Evolutionary conservation across 768 basidiomycete genomes (phyloP), one percentile per base, ranked within the genome.

Genomic region (Lactarius quietus): DNA sequence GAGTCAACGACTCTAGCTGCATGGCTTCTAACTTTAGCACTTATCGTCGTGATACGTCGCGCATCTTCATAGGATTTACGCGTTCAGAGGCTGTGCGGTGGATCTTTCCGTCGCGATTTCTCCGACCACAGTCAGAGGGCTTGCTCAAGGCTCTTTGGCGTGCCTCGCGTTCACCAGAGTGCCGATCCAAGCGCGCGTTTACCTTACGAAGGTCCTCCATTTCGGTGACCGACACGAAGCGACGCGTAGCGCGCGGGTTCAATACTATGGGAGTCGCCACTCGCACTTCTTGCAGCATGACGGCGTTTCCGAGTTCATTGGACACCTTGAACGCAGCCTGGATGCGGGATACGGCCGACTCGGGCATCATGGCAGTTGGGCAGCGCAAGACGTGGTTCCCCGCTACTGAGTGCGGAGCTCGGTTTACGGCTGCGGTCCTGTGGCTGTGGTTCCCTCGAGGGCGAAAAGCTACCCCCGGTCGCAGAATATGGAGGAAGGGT

Each of bases 201-300:
- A 29, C 31, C 54, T 41, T 57, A 12, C 45, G 45, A 48, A 9
- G 5, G 29, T 35, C 48, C 29, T 61, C 59, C 36, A 26, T 20
- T 51, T 65, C 64, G 3, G 64, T 48, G 14, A 41, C 38, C 2
- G 64, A 61, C 35, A 65, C 12, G 36, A 61, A 65, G 28, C 59
- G 64, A 36, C 28, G 43, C 28, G 36, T 55, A 5, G 3, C 36
- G n/a, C 59, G 64, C 18, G 59, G 45, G 10, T 17, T 39, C 7
- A 29, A 18, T 10, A 6, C 15, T 2, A 29, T 18, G 10, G 57
- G 35, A 15, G 23, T 35, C 39, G 52, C 58, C 3, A 60, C 9
- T 36, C 69, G 69, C 26, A 60, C 4, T 41, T 65, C 57, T 26
- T 68, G 59, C 26, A 28, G 35, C 63, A 28, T 38, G 39, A 69